Percentiles rank a stretch among this genome's conserved stretches.
phyloP scores from a whole-genome alignment of 352 stramenopile genomes.

The Globisporangium emineosum region DNA sequence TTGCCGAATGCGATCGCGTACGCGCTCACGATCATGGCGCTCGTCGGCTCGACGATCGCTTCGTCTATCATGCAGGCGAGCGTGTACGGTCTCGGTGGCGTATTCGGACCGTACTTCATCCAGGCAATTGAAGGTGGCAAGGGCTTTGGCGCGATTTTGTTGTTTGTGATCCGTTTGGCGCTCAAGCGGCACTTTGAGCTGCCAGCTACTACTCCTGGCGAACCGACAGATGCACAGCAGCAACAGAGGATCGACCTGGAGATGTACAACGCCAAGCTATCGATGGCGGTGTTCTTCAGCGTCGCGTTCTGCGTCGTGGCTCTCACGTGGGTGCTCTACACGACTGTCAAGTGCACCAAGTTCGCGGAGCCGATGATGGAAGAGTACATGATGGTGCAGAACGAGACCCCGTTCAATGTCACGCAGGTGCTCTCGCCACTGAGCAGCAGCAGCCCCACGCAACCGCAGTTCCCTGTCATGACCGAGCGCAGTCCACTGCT shows the following conservation, averaged over 20 bases:
- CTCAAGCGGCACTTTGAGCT: slow-evolving; percentile 55
- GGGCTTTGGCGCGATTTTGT: slow-evolving; percentile 66
- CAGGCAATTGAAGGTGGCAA: slow-evolving; percentile 80
- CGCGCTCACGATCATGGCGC: slow-evolving; percentile 47
- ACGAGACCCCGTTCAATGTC: slow-evolving; percentile 46
- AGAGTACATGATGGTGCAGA: slow-evolving; percentile 67
- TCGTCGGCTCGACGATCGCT: slow-evolving; percentile 63
- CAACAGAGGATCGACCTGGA: slow-evolving; percentile 7
- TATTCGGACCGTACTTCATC: slow-evolving; percentile 74
- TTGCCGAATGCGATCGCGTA: slow-evolving; percentile 48
- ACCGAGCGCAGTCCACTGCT: slow-evolving; percentile 51
- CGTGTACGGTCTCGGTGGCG: slow-evolving; percentile 70
- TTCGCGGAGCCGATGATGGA: slow-evolving; percentile 64
- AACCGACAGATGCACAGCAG: background rate
- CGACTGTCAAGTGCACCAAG: slow-evolving; percentile 40
- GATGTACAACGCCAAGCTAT: slow-evolving; percentile 26
- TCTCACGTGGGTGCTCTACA: slow-evolving; percentile 56
- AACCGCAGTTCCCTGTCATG: slow-evolving; percentile 18
- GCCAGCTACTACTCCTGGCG: background rate
- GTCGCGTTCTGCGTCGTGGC: slow-evolving; percentile 52
- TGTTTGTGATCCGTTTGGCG: slow-evolving; percentile 57
- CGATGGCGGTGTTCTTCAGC: slow-evolving; percentile 67
- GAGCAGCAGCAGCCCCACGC: slow-evolving; percentile 27
- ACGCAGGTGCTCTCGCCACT: slow-evolving; percentile 51
- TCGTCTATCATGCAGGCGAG: slow-evolving; percentile 72